These are phyloP conservation scores for Yarrowia yakushimensis DNA, from an alignment of 805 yeast genomes.

Conservation along the genomic window DNA sequence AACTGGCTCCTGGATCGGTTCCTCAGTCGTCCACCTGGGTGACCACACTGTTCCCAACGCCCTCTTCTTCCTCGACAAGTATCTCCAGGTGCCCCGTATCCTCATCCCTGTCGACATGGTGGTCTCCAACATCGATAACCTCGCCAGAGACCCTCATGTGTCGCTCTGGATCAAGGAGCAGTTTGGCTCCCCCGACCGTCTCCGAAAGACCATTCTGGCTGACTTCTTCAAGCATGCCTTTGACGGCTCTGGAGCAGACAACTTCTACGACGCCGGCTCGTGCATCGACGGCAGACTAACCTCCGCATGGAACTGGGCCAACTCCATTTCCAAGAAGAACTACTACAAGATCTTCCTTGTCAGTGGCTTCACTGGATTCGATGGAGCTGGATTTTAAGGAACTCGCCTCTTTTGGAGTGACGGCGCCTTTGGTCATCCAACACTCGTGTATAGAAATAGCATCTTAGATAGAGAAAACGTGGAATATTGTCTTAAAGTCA, in stretches of 20 bases:
- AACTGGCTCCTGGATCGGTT: constrained; percentile 72
- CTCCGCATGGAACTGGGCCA: constrained; percentile 81
- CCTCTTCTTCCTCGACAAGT: constrained; percentile 71
- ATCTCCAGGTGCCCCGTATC: constrained; percentile 74
- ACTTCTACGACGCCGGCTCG: constrained; percentile 77
- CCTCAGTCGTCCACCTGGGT: constrained; percentile 75
- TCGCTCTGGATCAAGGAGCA: constrained; percentile 53
- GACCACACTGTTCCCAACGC: constrained; percentile 85
- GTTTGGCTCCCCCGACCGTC: constrained; percentile 53
- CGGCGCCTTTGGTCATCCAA: constrained; percentile 13
- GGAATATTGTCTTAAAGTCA: too few relatives aligned
- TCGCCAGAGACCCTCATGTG: constrained; percentile 49
- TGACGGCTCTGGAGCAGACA: constrained; percentile 82
- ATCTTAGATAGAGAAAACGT: too few relatives aligned
- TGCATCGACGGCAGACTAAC: constrained; percentile 82
- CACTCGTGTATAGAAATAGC: not conserved
- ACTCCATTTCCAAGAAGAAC: constrained; percentile 61
- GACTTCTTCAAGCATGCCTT: constrained; percentile 59
- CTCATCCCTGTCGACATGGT: constrained; percentile 67
- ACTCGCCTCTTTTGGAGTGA: not conserved
- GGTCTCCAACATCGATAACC: constrained; percentile 51
- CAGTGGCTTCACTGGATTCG: constrained; percentile 71
- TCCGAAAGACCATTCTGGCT: constrained; percentile 46
- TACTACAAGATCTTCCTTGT: constrained; percentile 61
- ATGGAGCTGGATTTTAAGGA: constrained; percentile 51